A percentile compares a stretch with the other conserved stretches of the same genome.
These are phyloP conservation scores for Penicillium sp. DNA, from an alignment of 2,329 filamentous ascomycete species.

Conservation along the genomic window DNA sequence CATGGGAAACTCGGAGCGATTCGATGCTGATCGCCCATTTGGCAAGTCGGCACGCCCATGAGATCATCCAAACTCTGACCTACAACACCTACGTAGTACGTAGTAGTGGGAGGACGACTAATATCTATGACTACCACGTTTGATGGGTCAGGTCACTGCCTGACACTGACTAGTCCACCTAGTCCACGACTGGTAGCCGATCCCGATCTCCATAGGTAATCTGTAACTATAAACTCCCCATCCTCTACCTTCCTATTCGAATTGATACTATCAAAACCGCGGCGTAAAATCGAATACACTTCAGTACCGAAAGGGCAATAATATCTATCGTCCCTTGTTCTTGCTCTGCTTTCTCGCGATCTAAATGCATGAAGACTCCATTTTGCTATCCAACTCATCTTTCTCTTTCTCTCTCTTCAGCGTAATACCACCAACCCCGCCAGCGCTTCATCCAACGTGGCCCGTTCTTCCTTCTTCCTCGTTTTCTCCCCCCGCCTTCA, in stretches of 20 bases:
- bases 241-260: background rate
- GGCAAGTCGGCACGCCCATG: conserved; percentile 14
- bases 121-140: background rate
- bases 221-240: background rate
- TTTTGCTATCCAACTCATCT: background rate
- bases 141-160: background rate
- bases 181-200: background rate
- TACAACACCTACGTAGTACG: background rate
- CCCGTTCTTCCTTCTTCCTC: background rate
- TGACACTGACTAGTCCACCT: background rate
- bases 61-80: background rate
- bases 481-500: background rate
- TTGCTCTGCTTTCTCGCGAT: no score
- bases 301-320: background rate
- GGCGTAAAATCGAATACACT: background rate
- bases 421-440: conserved; percentile 1
- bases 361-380: background rate
- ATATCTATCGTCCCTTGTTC: background rate
- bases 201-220: background rate
- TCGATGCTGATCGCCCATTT: conserved; percentile 18
- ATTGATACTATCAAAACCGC: background rate
- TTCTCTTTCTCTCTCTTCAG: background rate
- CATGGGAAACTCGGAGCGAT: conserved; percentile 20
- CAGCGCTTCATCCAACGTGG: background rate
- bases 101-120: background rate